These are phyloP conservation scores for Wallacemonas collosoma DNA, from an alignment of 208 protist genomes.

Conservation along the genomic window DNA sequence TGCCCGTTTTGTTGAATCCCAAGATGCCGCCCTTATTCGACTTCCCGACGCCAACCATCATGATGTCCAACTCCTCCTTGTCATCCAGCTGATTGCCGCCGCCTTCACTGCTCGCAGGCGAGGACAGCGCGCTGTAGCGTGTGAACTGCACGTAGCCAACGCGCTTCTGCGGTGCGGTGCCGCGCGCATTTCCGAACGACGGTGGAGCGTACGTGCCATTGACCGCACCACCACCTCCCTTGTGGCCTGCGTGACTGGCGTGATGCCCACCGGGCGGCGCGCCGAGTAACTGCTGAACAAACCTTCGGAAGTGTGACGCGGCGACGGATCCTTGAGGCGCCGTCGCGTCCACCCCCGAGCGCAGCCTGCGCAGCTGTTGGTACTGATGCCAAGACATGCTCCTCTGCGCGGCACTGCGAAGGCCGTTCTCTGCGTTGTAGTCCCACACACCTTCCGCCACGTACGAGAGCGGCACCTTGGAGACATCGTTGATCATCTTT, in stretches of 20 bases:
- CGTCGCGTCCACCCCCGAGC: not conserved
- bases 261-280: not conserved
- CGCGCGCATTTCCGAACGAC: not conserved
- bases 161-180: not conserved
- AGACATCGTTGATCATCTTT: constrained; percentile 49
- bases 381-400: constrained; percentile 13
- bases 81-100: not conserved
- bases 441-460: constrained; percentile 44
- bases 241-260: not conserved
- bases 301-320: not conserved
- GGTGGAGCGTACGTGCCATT: not conserved
- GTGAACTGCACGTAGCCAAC: constrained; percentile 17
- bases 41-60: not conserved
- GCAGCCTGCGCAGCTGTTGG: constrained; percentile 12
- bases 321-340: not conserved
- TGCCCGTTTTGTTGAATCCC: not conserved
- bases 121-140: not conserved
- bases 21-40: not conserved
- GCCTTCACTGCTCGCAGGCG: not conserved
- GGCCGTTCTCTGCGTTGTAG: constrained; percentile 6
- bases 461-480: constrained; percentile 48
- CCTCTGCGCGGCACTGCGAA: constrained; percentile 1
- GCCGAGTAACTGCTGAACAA: not conserved
- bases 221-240: not conserved
- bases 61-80: constrained; percentile 14